Conservation (phyloP, 768 basidiomycete species). For the Naganishia antarctica region DNA sequence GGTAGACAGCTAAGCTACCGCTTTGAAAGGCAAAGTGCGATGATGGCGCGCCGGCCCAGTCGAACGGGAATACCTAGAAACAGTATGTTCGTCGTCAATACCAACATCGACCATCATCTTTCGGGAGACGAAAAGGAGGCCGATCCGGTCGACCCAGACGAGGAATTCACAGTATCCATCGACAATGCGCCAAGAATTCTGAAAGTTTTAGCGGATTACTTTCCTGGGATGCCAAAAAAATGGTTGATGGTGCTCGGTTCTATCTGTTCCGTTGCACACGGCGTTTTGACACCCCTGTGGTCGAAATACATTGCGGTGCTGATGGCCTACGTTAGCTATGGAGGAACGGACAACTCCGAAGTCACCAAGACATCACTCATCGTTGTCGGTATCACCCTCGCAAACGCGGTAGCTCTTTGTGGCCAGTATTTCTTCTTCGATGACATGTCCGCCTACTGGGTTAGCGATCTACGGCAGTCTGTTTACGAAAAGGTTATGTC, state of each 20-base stretch:
- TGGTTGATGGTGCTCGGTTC: slow-evolving; percentile 66
- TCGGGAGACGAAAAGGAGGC: neutral
- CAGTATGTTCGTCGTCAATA: slow-evolving; percentile 13
- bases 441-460: slow-evolving; percentile 67
- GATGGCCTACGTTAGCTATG: slow-evolving; percentile 54
- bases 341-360: slow-evolving; percentile 37
- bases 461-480: slow-evolving; percentile 58
- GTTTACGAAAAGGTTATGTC: slow-evolving; percentile 61
- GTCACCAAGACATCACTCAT: slow-evolving; percentile 41
- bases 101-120: slow-evolving; percentile 1
- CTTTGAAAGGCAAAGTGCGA: slow-evolving; percentile 6
- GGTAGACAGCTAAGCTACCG: slow-evolving; percentile 15
- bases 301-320: slow-evolving; percentile 80
- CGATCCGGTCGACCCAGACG: neutral
- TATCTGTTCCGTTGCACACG: slow-evolving; percentile 63
- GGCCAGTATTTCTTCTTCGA: slow-evolving; percentile 79
- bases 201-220: slow-evolving; percentile 48
- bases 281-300: slow-evolving; percentile 85
- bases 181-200: slow-evolving; percentile 16
- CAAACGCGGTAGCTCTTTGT: slow-evolving; percentile 70
- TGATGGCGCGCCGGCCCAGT: neutral
- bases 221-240: slow-evolving; percentile 72
- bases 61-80: slow-evolving; percentile 2
- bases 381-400: slow-evolving; percentile 63
- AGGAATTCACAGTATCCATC: slow-evolving; percentile 6